phyloP scores from a whole-genome alignment of 2,329 filamentous ascomycete species.

The Fusarium robinianum region DNA sequence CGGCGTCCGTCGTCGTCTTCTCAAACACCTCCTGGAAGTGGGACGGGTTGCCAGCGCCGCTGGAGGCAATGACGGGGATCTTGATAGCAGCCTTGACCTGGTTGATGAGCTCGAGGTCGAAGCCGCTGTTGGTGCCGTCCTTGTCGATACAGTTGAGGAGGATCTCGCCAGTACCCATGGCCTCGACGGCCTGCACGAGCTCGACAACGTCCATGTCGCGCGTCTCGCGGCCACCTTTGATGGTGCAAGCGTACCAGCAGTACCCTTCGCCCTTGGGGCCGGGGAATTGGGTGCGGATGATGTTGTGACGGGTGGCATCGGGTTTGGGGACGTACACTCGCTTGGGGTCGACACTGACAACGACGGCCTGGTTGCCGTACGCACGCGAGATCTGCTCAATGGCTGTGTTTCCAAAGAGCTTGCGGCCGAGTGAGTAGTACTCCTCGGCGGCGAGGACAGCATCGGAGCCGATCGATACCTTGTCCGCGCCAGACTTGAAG shows the following conservation, averaged over 20 bases:
- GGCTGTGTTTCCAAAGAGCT: slow-evolving; percentile 78
- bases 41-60: slow-evolving; percentile 82
- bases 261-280: slow-evolving; percentile 77
- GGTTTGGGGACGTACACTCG: slow-evolving; percentile 80
- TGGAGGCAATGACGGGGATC: slow-evolving; percentile 95
- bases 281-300: slow-evolving; percentile 69
- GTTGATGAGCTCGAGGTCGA: slow-evolving; percentile 87
- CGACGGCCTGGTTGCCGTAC: slow-evolving; percentile 96
- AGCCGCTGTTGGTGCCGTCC: slow-evolving; percentile 92
- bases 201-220: slow-evolving; percentile 91
- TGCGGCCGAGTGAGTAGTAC: slow-evolving; percentile 74
- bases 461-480: slow-evolving; percentile 95
- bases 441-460: slow-evolving; percentile 91
- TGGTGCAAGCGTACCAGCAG: slow-evolving; percentile 98
- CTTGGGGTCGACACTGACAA: slow-evolving; percentile 93
- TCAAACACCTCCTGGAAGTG: slow-evolving; percentile 93
- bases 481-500: slow-evolving; percentile 96
- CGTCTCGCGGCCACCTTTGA: slow-evolving; percentile 94
- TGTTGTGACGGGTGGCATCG: slow-evolving; percentile 73
- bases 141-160: slow-evolving; percentile 97
- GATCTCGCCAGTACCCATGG: slow-evolving; percentile 94
- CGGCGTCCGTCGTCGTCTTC: slow-evolving; percentile 85
- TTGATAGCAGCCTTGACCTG: slow-evolving; percentile 85
- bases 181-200: slow-evolving; percentile 85
- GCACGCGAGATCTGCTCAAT: slow-evolving; percentile 94